Conservation (phyloP, 1,284 basidiomycete genomes). For the Rhodotorula sp. region DNA sequence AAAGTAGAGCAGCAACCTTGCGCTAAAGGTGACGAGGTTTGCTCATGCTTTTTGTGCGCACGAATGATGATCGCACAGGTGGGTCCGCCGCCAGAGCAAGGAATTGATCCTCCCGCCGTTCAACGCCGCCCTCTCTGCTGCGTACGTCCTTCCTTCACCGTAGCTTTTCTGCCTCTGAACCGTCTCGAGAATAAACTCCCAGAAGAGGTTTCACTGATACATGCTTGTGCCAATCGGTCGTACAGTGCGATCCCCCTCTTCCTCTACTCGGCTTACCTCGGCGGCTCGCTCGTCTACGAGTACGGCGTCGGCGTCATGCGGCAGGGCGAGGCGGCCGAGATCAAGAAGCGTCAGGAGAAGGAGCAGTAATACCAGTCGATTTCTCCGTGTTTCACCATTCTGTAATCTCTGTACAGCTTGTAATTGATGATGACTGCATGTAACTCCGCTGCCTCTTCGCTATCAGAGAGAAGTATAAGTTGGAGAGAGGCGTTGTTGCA, state of each 20-base stretch:
- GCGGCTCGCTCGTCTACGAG: conserved; percentile 44
- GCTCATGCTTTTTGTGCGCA: too few species aligned
- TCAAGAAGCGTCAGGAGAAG: conserved; percentile 11
- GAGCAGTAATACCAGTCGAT: conserved; percentile 35
- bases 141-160: background rate
- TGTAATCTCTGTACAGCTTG: background rate
- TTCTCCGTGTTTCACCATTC: background rate
- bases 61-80: conserved; percentile 7
- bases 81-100: conserved; percentile 40
- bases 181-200: background rate
- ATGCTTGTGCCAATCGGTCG: too few species aligned
- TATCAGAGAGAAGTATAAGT: too few species aligned
- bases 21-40: too few species aligned
- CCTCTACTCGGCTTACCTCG: conserved; percentile 44
- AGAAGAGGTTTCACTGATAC: too few species aligned
- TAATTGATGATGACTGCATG: too few species aligned
- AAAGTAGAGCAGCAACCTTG: conserved; percentile 18
- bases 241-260: conserved; percentile 43
- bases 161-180: background rate
- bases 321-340: conserved; percentile 42
- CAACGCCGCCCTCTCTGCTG: conserved; percentile 37
- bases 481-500: too few species aligned
- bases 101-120: conserved; percentile 36
- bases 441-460: too few species aligned
- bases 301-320: conserved; percentile 45